Evolutionary conservation across 1,139 yeast species (phyloP).

Genomic region (Scheffersomyces quercinus): DNA sequence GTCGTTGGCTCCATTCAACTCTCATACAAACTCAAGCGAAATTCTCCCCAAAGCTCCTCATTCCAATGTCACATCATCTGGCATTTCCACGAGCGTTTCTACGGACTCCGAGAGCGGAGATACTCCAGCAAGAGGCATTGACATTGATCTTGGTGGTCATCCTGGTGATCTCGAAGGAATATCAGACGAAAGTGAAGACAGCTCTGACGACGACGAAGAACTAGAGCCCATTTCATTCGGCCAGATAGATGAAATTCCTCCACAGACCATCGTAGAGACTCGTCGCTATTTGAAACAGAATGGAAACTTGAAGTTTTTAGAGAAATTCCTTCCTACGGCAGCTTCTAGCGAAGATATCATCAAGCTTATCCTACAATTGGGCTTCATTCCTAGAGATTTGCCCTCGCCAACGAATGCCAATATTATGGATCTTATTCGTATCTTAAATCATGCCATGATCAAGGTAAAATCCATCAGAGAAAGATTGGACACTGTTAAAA

Average conservation of each 20-base stretch:
- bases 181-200: neutral
- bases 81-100: neutral
- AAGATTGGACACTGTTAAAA: slow-evolving; percentile 51
- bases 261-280: slow-evolving; percentile 36
- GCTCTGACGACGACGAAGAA: neutral
- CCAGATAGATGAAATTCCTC: slow-evolving; percentile 8
- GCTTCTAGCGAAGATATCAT: slow-evolving; percentile 57
- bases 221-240: neutral
- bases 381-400: slow-evolving; percentile 49
- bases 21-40: neutral
- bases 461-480: slow-evolving; percentile 57
- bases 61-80: neutral
- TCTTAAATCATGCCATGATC: slow-evolving; percentile 60
- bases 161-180: too few relatives aligned
- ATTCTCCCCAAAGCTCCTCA: neutral
- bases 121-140: neutral
- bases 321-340: slow-evolving; percentile 58
- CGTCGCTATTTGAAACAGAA: slow-evolving; percentile 58
- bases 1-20: neutral
- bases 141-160: neutral
- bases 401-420: slow-evolving; percentile 30
- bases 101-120: neutral
- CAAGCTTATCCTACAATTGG: slow-evolving; percentile 49
- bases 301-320: slow-evolving; percentile 62
- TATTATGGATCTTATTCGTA: slow-evolving; percentile 49